Evolutionary conservation across 2,329 filamentous ascomycete species (phyloP).

Genomic region (Zopfia rhizophila): DNA sequence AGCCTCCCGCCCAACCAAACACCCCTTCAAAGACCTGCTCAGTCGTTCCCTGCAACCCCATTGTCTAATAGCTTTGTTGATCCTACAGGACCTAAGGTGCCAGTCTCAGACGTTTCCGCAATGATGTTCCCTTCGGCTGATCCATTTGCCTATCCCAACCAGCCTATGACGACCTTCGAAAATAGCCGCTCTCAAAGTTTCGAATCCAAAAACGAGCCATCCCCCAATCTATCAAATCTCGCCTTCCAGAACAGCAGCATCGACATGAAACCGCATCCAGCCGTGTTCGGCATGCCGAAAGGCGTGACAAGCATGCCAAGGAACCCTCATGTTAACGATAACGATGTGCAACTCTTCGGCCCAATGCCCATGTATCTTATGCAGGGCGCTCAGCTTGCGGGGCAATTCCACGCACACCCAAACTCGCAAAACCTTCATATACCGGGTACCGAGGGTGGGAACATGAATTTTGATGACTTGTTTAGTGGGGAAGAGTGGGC

Average conservation of each 20-base stretch:
- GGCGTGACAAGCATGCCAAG: constrained; percentile 26
- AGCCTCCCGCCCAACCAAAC: constrained; percentile 32
- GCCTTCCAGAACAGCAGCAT: constrained; percentile 34
- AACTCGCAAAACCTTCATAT: constrained; percentile 32
- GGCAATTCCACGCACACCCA: constrained; percentile 39
- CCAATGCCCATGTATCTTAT: constrained; percentile 77
- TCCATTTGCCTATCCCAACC: constrained; percentile 82
- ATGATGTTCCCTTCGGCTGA: constrained; percentile 85
- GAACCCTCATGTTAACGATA: constrained; percentile 63
- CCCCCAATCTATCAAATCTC: constrained; percentile 29
- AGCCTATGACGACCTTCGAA: constrained; percentile 71
- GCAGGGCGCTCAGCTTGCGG: constrained; percentile 53
- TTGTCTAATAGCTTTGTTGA: constrained; percentile 43
- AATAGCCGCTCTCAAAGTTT: constrained; percentile 50
- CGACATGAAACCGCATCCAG: constrained; percentile 40
- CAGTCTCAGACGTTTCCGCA: constrained; percentile 75
- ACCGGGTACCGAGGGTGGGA: constrained; percentile 27
- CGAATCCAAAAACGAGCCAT: constrained; percentile 31
- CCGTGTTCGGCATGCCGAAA: constrained; percentile 34
- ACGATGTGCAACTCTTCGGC: constrained; percentile 78
- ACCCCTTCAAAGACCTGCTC: constrained; percentile 37
- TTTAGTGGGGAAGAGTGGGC: constrained; percentile 54
- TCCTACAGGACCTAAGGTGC: constrained; percentile 51
- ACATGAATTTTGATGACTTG: constrained; percentile 50
- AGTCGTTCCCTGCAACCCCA: constrained; percentile 40